These are phyloP conservation scores for Cotoneaster glaucophyllus DNA, from an alignment of 306 rosid species.

Conservation along the genomic window DNA sequence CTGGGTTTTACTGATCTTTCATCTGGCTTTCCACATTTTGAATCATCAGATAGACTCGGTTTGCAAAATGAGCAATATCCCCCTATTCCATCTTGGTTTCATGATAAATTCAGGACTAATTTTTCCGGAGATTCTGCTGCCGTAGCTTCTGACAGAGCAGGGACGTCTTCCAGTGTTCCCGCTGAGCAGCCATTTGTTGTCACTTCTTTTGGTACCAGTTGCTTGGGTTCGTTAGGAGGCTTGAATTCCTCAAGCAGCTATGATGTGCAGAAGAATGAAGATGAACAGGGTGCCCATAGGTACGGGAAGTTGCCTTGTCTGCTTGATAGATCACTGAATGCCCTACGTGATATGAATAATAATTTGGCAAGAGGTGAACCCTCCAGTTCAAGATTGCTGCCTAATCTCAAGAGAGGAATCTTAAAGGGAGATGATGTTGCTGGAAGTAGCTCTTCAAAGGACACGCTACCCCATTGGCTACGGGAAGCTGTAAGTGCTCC, in stretches of 20 bases:
- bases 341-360: conserved; percentile 29
- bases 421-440: conserved; percentile 49
- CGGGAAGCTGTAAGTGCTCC: conserved; percentile 87
- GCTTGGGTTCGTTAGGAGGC: conserved; percentile 70
- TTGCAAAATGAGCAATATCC: conserved; percentile 54
- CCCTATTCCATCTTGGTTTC: conserved; percentile 56
- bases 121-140: conserved; percentile 61
- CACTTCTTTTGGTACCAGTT: conserved; percentile 61
- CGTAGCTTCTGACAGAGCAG: conserved; percentile 73
- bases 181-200: conserved; percentile 65
- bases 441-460: conserved; percentile 65
- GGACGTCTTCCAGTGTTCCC: conserved; percentile 52
- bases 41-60: conserved; percentile 47
- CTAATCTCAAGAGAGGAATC: conserved; percentile 43
- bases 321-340: conserved; percentile 54
- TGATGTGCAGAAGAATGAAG: conserved; percentile 45
- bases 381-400: conserved; percentile 33
- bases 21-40: conserved; percentile 49
- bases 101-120: conserved; percentile 44
- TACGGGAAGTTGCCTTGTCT: conserved; percentile 65
- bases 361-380: conserved; percentile 56
- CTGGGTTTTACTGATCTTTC: conserved; percentile 72
- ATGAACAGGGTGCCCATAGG: conserved; percentile 41
- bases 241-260: conserved; percentile 47
- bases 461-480: conserved; percentile 95